These are phyloP conservation scores for Porphyrellus cyaneotinctus DNA, from an alignment of 768 basidiomycete species.

Conservation along the genomic window DNA sequence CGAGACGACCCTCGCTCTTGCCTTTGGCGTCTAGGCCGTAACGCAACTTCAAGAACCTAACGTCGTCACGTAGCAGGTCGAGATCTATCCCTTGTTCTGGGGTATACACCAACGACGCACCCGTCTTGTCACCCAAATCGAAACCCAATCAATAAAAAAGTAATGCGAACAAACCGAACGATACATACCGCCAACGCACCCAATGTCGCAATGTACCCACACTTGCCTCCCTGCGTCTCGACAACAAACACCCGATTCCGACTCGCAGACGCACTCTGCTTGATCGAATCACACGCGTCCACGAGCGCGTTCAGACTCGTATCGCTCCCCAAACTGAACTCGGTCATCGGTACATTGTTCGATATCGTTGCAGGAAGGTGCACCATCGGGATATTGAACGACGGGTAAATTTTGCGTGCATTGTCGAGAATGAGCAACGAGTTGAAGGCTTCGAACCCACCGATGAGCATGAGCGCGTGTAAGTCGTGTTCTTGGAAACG, in stretches of 20 bases:
- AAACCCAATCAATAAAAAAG: background rate
- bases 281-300: constrained; percentile 97
- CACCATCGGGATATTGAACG: constrained; percentile 93
- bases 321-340: constrained; percentile 92
- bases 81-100: constrained; percentile 89
- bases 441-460: constrained; percentile 94
- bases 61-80: constrained; percentile 76
- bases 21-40: constrained; percentile 86
- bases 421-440: constrained; percentile 74
- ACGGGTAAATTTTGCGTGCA: constrained; percentile 78
- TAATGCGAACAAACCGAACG: background rate
- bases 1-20: constrained; percentile 87
- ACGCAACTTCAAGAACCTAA: constrained; percentile 81
- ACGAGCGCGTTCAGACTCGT: constrained; percentile 98
- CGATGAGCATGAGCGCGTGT: constrained; percentile 82
- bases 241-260: constrained; percentile 96
- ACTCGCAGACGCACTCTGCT: constrained; percentile 96
- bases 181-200: constrained; percentile 83
- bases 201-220: constrained; percentile 93
- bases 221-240: constrained; percentile 96
- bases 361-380: constrained; percentile 96
- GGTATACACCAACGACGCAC: constrained; percentile 90
- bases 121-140: constrained; percentile 50
- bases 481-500: constrained; percentile 86
- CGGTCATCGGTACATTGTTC: constrained; percentile 97